phyloP scores from a whole-genome alignment of 2,329 filamentous ascomycete species.

The Neobulgaria alba region DNA sequence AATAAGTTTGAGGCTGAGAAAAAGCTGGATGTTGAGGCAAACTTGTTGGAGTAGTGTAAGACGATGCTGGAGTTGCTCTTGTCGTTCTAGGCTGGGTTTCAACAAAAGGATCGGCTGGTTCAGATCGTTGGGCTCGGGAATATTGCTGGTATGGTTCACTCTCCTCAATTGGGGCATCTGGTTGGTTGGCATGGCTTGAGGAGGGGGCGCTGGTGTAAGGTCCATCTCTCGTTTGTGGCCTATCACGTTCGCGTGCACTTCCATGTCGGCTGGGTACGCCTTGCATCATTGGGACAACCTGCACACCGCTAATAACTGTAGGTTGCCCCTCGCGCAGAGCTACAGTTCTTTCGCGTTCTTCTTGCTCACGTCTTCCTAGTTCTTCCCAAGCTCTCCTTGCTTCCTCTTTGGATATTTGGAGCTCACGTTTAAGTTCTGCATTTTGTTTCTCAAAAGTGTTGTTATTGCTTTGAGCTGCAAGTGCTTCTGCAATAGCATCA shows the following conservation, averaged over 20 bases:
- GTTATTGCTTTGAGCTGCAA: slow-evolving; percentile 61
- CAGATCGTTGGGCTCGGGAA: slow-evolving; percentile 34
- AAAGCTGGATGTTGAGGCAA: slow-evolving; percentile 16
- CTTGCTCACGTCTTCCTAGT: slow-evolving; percentile 83
- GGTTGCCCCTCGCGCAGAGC: slow-evolving; percentile 83
- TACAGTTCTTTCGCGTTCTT: slow-evolving; percentile 77
- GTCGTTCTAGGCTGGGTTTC: slow-evolving; percentile 32
- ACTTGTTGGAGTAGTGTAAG: slow-evolving; percentile 1
- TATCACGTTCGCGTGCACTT: slow-evolving; percentile 32
- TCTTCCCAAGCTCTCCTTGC: slow-evolving; percentile 96
- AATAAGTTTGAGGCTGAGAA: slow-evolving; percentile 31
- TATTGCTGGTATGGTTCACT: slow-evolving; percentile 25
- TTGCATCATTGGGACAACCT: slow-evolving; percentile 88
- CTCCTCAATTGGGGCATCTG: slow-evolving; percentile 18
- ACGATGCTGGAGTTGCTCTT: slow-evolving; percentile 20
- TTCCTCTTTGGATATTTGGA: slow-evolving; percentile 93
- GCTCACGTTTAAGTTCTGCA: slow-evolving; percentile 84
- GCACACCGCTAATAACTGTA: slow-evolving; percentile 84
- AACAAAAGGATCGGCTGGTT: slow-evolving; percentile 57
- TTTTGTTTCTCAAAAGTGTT: slow-evolving; percentile 66
- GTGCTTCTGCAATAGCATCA: slow-evolving; percentile 56
- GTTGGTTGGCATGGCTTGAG: slow-evolving; percentile 10
- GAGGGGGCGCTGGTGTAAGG: slow-evolving; percentile 32
- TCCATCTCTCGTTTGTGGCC: slow-evolving; percentile 38
- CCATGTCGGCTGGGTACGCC: slow-evolving; percentile 50